Conservation (phyloP, 164 flowering plant genomes). For the Warburgia ugandensis region DNA sequence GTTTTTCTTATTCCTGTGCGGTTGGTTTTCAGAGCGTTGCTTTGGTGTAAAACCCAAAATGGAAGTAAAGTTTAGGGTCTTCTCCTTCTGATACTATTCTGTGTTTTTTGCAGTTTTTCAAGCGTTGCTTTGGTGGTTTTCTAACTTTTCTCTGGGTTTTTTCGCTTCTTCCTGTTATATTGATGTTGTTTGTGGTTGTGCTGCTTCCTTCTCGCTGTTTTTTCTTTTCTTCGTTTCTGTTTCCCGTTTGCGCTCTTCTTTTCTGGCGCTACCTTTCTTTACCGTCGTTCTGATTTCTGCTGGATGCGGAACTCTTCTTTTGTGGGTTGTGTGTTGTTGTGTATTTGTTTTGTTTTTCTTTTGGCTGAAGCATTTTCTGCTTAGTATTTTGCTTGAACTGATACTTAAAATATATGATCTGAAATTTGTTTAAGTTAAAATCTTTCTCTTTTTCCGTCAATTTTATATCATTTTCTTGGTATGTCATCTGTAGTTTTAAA, state of each 20-base stretch:
- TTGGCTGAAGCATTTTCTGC: too few relatives aligned
- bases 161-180: not conserved
- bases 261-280: too few relatives aligned
- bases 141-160: not conserved
- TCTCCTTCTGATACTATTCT: constrained; percentile 1
- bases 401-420: too few relatives aligned
- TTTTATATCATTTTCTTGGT: not conserved
- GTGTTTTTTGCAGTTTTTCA: too few relatives aligned
- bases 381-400: too few relatives aligned
- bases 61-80: not conserved
- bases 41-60: not conserved
- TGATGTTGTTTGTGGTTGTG: too few relatives aligned
- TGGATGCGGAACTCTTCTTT: too few relatives aligned
- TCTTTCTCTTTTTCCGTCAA: not conserved
- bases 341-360: too few relatives aligned
- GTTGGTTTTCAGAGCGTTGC: not conserved
- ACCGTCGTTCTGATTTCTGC: too few relatives aligned
- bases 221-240: too few relatives aligned
- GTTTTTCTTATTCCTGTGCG: constrained; percentile 3
- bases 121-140: not conserved
- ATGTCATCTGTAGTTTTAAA: not conserved
- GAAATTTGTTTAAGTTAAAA: not conserved
- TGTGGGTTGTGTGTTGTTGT: too few relatives aligned
- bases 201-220: not conserved
- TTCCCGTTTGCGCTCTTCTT: too few relatives aligned